Evolutionary conservation across 2,329 filamentous ascomycete genomes (phyloP), one percentile per base, ranked within the genome.

Genomic region (Phaeomoniella chlamydospora): DNA sequence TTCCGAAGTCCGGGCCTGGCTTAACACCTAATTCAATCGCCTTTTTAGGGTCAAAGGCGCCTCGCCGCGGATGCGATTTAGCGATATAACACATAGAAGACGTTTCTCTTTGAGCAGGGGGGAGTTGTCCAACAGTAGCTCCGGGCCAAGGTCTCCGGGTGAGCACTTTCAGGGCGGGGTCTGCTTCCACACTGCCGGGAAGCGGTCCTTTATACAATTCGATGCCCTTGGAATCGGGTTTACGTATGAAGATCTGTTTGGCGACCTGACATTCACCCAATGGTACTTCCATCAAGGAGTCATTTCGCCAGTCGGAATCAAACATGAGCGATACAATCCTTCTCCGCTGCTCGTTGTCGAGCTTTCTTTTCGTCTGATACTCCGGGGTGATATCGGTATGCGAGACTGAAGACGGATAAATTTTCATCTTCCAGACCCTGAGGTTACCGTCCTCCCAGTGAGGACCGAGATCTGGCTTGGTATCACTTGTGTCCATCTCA

Each of bases 21-120:
- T 60, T 58, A 1, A 96, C 70, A 1, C 78, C 78, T 2, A 86
- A 59, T 17, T 61, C 64, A 41, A 61, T 66, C 0, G 86, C 88
- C 39, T 66, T 72, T 33, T 68, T 53, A 0, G 72, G 61, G 41
- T 83, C 67, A 50, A 98, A 94, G 49, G 80, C 88, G 36, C 90
- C 90, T 37, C 90, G 74, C 37, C 80, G 70, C 26, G 77, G 66
- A 42, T 85, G 74, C 37, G 74, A 75, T 46, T 84, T 82, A 51
- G 93, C 70, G 39, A 98, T 78, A 56, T 98, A 98, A 39, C 80
- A 93, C 46, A 94, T 64, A 4, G 84, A 77, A 33, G 77, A 74
- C 17, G 64, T 62, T 1, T 73, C 73, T 4, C 77, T 79, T 14
- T 64, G 59, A 0, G 83, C 82, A 0, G 65, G 65, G 0, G 90